Base-by-base conservation (phyloP, 352 stramenopile genomes). In the Phytopythium kandeliae region DNA sequence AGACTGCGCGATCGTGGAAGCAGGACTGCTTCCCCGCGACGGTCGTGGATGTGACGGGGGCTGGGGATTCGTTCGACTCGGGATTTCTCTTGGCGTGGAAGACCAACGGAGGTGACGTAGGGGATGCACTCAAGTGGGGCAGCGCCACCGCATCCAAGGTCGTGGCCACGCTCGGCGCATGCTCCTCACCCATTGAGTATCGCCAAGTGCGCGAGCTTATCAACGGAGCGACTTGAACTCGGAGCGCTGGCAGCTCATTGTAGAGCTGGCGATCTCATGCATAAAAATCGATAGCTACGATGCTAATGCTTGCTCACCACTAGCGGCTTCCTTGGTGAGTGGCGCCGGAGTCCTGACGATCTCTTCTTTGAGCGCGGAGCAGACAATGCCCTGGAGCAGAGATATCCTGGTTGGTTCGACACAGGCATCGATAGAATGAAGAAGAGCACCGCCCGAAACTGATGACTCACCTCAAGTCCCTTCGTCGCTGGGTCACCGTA, bases 51-150 rank as follows among this genome's bases (percentile, higher is more conserved):
- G 80, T 84, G 34, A 92, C 84, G 25, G 84, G 84, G 16, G 84
- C 84, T 8, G 84, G 84, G 6, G 84, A 95, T 48, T 86, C 81
- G n/a, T 95, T 95, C 59, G 90, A 95, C 59, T 75, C 84, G 13
- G 81, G 79, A 0, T 94, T 94, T 54, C 58, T 95, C 4, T 57
- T 54, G 21, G 74, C 68, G 33, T 92, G 82, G 82, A 88, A 86
- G 45, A 59, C 60, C 0, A 70, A 72, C n/a, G 35, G 47, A 11
- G 58, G 61, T 28, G 58, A 89, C 33, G 67, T 89, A 11, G 46
- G 57, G 19, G 52, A 78, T 46, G 82, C 70, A 5, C 55, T 92
- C 42, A 59, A 62, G 35, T 92, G 77, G 69, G 82, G 77, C 16
- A 90, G 78, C 48, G 82, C 64, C 30, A 86, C 75, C 5, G 76